Base-by-base conservation (phyloP, 1,139 yeast genomes). In the Starmera stellimalicola region DNA sequence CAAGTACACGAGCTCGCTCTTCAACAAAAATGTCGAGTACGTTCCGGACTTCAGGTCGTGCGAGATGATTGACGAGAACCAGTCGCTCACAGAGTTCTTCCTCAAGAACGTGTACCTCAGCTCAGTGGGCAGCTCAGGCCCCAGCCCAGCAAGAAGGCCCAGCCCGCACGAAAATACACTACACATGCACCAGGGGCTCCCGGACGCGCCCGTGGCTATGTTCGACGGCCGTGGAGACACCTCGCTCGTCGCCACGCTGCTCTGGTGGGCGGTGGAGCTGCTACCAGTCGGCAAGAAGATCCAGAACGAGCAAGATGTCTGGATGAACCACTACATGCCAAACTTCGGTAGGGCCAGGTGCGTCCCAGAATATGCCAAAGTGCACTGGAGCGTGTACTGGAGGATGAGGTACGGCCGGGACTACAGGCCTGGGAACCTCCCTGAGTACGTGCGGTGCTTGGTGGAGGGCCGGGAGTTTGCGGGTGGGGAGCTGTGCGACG, bases 321-420 rank as follows among this genome's bases (percentile, higher is more conserved):
- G 80, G 78, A 57, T 52, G 36, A 58, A 63, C 32, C 53, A 60
- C 4, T 68, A 60, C 41, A 46, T 55, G 9, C 83, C 83, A 1
- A 76, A 77, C 46, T 42, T 71, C 6, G 82, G 83, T 1, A 55
- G 70, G 12, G 43, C 50, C 3, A 55, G 84, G 38, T 55, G 55
- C 25, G 55, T 77, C 5, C 80, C 81, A 1, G 42, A 41, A 3
- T 52, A 61, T 36, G 68, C 72, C 14, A 52, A 51, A 11, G 41
- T 75, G 20, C 84, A 77, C 48, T 77, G 84, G 83, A 74, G 82
- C 33, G 64, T 75, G 1, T 62, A 61, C 39, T 76, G 76, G 70
- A 58, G 77, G 39, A 47, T 69, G 37, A 71, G 63, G 39, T 63
- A 56, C 40, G 58, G 65, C 33, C 36, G 48, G 25, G 71, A 66